These are phyloP conservation scores for Malus hybrid DNA, from an alignment of 331 rosid species.

Conservation along the genomic window DNA sequence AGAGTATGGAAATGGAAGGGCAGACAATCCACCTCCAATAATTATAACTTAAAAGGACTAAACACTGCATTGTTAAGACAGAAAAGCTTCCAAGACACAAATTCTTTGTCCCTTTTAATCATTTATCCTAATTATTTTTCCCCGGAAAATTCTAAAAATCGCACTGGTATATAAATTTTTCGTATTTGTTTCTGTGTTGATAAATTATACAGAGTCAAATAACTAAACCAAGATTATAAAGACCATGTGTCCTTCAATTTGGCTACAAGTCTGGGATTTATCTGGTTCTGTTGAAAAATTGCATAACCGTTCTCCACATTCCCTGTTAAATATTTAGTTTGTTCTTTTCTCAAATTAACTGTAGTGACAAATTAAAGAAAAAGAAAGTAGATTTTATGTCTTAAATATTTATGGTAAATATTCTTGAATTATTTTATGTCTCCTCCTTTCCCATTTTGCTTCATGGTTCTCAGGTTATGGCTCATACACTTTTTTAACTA, in stretches of 20 bases:
- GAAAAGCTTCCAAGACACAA: background rate
- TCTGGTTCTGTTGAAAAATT: background rate
- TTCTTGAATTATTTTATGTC: background rate
- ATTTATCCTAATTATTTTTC: background rate
- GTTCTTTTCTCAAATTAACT: background rate
- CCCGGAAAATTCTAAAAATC: too few species aligned
- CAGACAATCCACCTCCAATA: background rate
- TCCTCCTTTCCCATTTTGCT: slow-evolving; percentile 18
- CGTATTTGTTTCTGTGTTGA: background rate
- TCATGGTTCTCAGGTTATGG: slow-evolving; percentile 5
- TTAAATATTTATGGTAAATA: too few species aligned
- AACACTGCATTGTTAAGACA: slow-evolving; percentile 3
- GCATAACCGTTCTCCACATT: background rate
- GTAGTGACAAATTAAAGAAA: too few species aligned
- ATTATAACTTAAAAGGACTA: background rate
- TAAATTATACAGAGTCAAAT: background rate
- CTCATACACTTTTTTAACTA: slow-evolving; percentile 3
- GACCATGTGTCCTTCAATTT: background rate
- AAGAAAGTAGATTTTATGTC: too few species aligned
- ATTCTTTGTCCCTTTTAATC: background rate
- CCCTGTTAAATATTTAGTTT: background rate
- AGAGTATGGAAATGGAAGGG: too few species aligned
- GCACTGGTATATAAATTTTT: background rate
- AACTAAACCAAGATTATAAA: background rate
- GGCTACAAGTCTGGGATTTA: background rate